These are phyloP conservation scores for Capsella bursapastoris DNA, from an alignment of 345 rosid species.

Conservation along the genomic window DNA sequence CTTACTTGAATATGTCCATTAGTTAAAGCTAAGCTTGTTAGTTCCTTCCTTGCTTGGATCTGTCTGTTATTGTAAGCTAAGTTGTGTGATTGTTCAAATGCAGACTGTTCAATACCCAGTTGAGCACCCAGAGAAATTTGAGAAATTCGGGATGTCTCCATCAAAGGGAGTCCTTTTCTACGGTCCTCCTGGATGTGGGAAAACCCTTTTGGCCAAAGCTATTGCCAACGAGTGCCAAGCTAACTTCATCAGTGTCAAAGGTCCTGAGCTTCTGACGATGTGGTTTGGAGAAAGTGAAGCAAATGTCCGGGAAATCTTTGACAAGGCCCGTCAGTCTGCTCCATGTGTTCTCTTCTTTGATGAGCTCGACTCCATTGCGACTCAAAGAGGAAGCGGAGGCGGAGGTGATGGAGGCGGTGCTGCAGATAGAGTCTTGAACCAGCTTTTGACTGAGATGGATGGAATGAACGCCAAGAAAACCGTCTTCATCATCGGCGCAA, in stretches of 20 bases:
- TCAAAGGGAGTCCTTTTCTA: constrained; percentile 97
- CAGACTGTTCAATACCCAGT: constrained; percentile 99
- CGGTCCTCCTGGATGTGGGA: constrained; percentile 99
- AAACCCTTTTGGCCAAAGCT: constrained; percentile 96
- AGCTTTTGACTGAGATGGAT: constrained; percentile 97
- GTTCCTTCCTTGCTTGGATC: constrained; percentile 10
- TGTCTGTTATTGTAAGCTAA: constrained; percentile 20
- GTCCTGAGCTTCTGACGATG: constrained; percentile 98
- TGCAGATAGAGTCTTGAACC: constrained; percentile 96
- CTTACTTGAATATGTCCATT: constrained; percentile 15
- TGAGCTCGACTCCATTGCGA: constrained; percentile 97
- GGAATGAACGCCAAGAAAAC: constrained; percentile 98
- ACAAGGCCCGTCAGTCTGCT: constrained; percentile 97
- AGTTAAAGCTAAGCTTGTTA: not conserved
- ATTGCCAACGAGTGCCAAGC: constrained; percentile 98
- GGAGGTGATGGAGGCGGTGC: constrained; percentile 93
- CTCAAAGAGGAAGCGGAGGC: constrained; percentile 94
- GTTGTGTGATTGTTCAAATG: constrained; percentile 22
- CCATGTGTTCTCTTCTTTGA: constrained; percentile 97
- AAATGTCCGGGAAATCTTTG: constrained; percentile 93
- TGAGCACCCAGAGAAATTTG: constrained; percentile 97
- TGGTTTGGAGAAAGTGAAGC: constrained; percentile 99
- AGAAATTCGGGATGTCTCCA: constrained; percentile 98
- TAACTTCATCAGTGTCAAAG: constrained; percentile 95
- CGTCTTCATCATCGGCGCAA: constrained; percentile 94